Base-by-base conservation (phyloP, 2,329 filamentous ascomycete genomes). In the Calonectria hawksworthii region DNA sequence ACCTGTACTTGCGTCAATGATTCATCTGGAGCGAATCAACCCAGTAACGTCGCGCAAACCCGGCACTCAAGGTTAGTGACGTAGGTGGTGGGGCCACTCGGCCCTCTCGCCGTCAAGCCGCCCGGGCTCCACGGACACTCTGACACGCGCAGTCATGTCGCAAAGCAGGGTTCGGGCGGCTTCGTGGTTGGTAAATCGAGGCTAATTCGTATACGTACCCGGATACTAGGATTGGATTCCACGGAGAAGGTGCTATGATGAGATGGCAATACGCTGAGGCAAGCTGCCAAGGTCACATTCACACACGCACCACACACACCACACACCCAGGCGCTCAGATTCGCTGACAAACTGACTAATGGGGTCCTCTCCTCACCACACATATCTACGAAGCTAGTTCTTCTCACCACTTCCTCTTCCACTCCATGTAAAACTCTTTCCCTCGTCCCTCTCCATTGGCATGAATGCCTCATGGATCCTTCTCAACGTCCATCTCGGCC, bases 391-490 rank as follows among this genome's bases (percentile, higher is more conserved):
- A 44, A 70, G 41, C 54, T 38, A 64, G 26, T 26, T 21, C 41
- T 36, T 21, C 51, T 36, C 38, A 50, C 30, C 28, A 23, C 38
- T 36, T 18, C 50, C 47, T n/a, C 36, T 30, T 18, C 30, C 21
- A 36, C 30, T 59, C 34, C 34, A 18, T 67, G n/a, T 28, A 47
- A 56, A 51, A 44, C 51, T 52, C 30, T n/a, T 59, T 52, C 38
- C 67, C 41, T 51, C 38, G 34, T 65, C 28, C 26, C 13, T 47
- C 34, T 65, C 36, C 34, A 44, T n/a, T 68, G 47, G 70, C 72
- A 75, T 79, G 77, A 73, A 56, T 63, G 65, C 69, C 63, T 36
- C 70, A 81, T 81, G 79, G 78, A 77, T 78, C 75, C 75, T 51
- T 73, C 79, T 56, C 70, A 74, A 4, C 73, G 51, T n/a, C 76